Conservation (phyloP, 768 basidiomycete genomes). For the Dacryopinax primogenitus region DNA sequence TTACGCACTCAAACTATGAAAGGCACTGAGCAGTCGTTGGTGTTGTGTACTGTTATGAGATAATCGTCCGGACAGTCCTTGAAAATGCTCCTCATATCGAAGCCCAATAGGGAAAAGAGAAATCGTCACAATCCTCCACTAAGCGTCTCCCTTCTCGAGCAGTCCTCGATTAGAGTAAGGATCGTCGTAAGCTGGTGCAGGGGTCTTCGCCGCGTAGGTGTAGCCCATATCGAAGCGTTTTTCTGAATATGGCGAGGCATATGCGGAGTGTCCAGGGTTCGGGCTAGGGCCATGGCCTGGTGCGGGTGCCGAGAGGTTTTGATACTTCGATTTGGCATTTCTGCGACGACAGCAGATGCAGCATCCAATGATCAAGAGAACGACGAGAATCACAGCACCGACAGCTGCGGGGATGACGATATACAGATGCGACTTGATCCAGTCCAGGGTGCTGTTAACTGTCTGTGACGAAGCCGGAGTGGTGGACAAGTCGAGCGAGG, state of each 20-base stretch:
- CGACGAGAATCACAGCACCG: background rate
- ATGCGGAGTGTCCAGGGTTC: background rate
- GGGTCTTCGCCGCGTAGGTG: background rate
- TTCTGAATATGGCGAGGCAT: background rate
- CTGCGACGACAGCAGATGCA: background rate
- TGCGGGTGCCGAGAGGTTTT: background rate
- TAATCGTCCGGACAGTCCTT: no score
- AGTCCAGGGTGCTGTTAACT: background rate
- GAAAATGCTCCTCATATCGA: background rate
- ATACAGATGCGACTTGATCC: background rate
- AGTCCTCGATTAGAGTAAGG: background rate
- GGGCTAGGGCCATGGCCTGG: background rate
- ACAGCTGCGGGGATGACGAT: slow-evolving; percentile 1
- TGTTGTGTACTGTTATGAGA: background rate
- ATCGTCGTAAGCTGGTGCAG: background rate
- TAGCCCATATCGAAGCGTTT: background rate
- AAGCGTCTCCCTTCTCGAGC: background rate
- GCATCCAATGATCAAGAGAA: background rate
- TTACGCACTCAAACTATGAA: no score
- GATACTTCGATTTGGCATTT: background rate
- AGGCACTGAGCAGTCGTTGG: no score
- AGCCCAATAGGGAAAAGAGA: background rate
- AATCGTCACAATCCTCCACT: background rate
- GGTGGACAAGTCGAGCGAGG: background rate
- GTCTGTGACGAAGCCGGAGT: background rate